Base-by-base conservation (phyloP, 1,284 basidiomycete species). In the Sporisorium exsertum region DNA sequence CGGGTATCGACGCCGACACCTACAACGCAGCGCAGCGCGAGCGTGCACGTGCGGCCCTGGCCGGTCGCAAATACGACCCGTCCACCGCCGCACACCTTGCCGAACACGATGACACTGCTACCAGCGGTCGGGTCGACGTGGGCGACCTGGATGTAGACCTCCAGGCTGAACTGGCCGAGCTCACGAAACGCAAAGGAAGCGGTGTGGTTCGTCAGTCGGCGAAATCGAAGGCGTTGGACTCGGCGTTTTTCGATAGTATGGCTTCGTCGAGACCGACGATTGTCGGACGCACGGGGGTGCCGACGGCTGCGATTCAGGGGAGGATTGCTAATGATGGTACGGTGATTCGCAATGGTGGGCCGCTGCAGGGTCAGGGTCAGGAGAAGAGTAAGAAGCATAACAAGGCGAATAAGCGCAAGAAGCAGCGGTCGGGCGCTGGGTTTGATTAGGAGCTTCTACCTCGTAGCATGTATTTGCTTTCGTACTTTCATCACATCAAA, bases 11-110 rank as follows among this genome's bases (percentile, higher is more conserved):
- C 10, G 89, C 91, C 15, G 89, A 91, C 59, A 88, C 88, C 2
- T 99, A 96, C 88, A 99, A 99, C 86, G 85, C 88, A 52, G 88
- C 89, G 54, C 92, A 91, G 16, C 90, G 92, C 58, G 88, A 90
- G 54, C 87, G 90, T 32, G 90, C 91, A 0, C 87, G 95, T 22
- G 86, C 84, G 35, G 82, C 82, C 8, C 81, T 86, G 10, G 64
- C 77, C 5, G 79, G 72, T 3, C 61, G 76, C 42, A 72, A 71
- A 32, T 70, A 64, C 43, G 68, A 74, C 15, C 73, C 77, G 0
- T 42, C 60, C 18, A 46, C 64, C 0, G 63, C 64, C 0, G 58
- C 62, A 15, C 60, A 69, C 12, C 45, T 71, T 6, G 72, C 72
- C 42, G 75, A 74, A 33, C 56, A 76, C 32, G n/a, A 18, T 18